Base-by-base conservation (phyloP, 2,329 filamentous ascomycete genomes). In the Lasiodiplodia hormozganensis region DNA sequence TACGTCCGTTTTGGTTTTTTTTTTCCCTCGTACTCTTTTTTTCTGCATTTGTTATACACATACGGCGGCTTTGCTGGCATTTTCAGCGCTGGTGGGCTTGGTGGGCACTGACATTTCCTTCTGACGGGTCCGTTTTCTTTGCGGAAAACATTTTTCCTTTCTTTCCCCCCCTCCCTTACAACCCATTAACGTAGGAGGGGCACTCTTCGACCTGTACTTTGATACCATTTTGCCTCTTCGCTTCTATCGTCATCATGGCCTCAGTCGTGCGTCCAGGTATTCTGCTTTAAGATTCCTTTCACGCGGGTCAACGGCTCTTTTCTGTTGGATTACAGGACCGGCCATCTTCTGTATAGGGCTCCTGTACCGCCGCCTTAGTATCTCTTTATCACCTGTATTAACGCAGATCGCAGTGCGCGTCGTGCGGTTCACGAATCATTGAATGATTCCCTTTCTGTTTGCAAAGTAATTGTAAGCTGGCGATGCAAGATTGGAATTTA, bases 31-130 rank as follows among this genome's bases (percentile, higher is more conserved):
- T 34, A 34, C 31, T 34, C 31, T 28, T 38, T 57, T 31, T 11
- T 23, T 40, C 25, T 25, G 25, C 49, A 21, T 43, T 34, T 47
- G 31, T 18, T 31, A 14, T 31, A 14, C 14, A 56, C 51, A 65
- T 12, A 23, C 16, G 62, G 51, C 51, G 62, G 62, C 62, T 54
- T 54, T 65, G 51, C 51, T 65, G 54, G 62, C 62, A 65, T 65
- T 65, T 65, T 56, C 34, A 65, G 62, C 62, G 62, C 36, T 36
- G 38, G 28, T 65, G 21, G 62, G 25, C 40, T 62, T n/a, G 28
- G 12, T 34, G 51, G 60, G 60, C 31, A 43, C 31, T 64, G 47
- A 43, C 47, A 64, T 52, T 53, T 49, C n/a, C 31, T 52, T 64
- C 47, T 52, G 21, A 18, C 38, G 60, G 43, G 60, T 51, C 18